Evolutionary conservation across 2,329 filamentous ascomycete species (phyloP).

Genomic region (Alternaria sp.): DNA sequence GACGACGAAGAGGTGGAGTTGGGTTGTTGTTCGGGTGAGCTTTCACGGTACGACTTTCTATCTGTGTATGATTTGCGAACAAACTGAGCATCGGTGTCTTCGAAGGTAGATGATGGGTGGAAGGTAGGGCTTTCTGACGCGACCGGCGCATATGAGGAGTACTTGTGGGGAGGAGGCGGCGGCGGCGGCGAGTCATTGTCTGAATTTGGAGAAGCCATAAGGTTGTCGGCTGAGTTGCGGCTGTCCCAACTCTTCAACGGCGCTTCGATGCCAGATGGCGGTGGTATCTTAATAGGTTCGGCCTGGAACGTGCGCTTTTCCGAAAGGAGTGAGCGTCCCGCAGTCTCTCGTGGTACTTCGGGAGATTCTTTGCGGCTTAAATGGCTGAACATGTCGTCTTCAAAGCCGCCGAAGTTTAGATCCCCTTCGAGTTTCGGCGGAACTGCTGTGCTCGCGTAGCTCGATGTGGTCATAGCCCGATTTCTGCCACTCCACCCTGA

Average conservation of each 20-base stretch:
- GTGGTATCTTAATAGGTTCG: conserved; percentile 57
- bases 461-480: conserved; percentile 59
- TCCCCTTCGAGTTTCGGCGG: conserved; percentile 61
- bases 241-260: conserved; percentile 64
- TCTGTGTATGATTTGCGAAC: conserved; percentile 42
- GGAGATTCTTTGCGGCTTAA: conserved; percentile 43
- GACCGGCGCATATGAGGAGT: conserved; percentile 44
- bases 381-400: conserved; percentile 62
- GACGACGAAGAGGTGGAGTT: conserved; percentile 43
- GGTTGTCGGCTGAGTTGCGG: conserved; percentile 60
- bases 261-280: conserved; percentile 55
- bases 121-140: conserved; percentile 46
- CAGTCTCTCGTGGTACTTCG: conserved; percentile 31
- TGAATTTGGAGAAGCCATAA: conserved; percentile 55
- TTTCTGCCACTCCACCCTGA: conserved; percentile 27
- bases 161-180: conserved; percentile 47
- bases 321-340: conserved; percentile 46
- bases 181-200: conserved; percentile 46
- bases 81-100: conserved; percentile 38
- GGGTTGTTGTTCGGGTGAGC: conserved; percentile 35
- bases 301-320: conserved; percentile 49
- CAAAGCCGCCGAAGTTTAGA: conserved; percentile 50
- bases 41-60: conserved; percentile 31
- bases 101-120: conserved; percentile 34
- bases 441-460: conserved; percentile 59